Base-by-base conservation (phyloP, 2,329 filamentous ascomycete species). In the Ophiostoma montium region DNA sequence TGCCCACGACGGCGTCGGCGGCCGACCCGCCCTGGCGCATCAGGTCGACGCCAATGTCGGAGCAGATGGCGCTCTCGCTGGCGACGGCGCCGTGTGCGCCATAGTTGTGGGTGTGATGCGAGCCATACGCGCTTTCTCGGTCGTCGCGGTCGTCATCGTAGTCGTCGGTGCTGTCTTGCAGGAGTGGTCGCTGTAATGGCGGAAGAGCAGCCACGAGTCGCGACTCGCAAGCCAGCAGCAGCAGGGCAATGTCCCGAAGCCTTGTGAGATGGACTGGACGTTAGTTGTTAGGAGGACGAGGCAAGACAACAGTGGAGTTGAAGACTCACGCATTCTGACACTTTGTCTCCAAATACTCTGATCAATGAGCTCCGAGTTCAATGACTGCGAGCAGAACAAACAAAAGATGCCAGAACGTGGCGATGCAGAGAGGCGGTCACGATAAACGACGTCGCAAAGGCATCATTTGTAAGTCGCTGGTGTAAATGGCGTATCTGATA, bases 1-100 rank as follows among this genome's bases (percentile, higher is more conserved):
- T 84, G 30, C 79, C 83, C 18, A 89, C 79, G 53, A 86, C 65
- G 43, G 84, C 82, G 65, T 90, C 85, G 1, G 82, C 84, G 12
- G 85, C 84, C 64, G 86, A 87, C 7, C 85, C 84, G 3, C 75
- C 74, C 16, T 63, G 61, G 18, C 65, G 62, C 27, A 87, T 63
- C 16, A 85, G 67, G 39, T 82, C 71, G 23, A 75, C 73, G 2
- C 84, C 84, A 57, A 86, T 81, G 31, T 70, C 61, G 53, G 81
- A 86, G 60, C 84, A 89, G 54, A 84, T 73, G 3, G 68, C 63
- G 57, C 73, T 80, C 62, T 88, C 83, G 48, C 80, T 82, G 12
- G 84, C 81, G 18, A 87, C 79, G 32, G 82, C 84, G 21, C 84
- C 84, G 12, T 52, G 49, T 13, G 51, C 19, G 32, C 51, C 51